Conservation (phyloP, 176 grass and related monocot genomes). For the Phragmites australis region DNA sequence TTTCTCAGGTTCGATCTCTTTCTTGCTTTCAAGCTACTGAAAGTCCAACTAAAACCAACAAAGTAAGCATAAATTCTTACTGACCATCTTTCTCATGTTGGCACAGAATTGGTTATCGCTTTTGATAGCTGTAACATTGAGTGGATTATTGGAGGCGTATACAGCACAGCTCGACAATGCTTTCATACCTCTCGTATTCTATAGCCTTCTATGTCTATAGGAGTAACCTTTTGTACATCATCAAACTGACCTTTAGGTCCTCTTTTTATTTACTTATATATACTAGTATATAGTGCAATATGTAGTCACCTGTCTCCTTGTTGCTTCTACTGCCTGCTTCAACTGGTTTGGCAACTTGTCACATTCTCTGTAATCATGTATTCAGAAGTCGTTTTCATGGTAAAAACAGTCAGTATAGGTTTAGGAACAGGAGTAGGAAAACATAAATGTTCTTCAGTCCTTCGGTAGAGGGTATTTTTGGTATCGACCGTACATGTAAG, state of each 20-base stretch:
- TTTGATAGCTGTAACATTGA: constrained; percentile 73
- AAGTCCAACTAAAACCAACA: neutral
- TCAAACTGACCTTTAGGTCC: constrained; percentile 31
- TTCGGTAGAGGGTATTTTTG: constrained; percentile 20
- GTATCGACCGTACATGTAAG: constrained; percentile 12
- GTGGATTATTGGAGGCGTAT: constrained; percentile 79
- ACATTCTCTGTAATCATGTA: neutral
- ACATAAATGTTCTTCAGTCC: neutral
- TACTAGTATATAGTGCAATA: constrained; percentile 9
- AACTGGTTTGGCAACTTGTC: too few species aligned
- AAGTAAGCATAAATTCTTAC: constrained; percentile 20
- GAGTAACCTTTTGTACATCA: constrained; percentile 35
- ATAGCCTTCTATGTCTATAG: constrained; percentile 89
- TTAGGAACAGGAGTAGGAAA: neutral
- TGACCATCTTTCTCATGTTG: constrained; percentile 23
- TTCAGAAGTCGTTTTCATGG: neutral
- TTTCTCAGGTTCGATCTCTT: constrained; percentile 71
- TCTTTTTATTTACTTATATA: constrained; percentile 31
- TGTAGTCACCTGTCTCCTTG: neutral
- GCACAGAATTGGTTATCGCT: constrained; percentile 89
- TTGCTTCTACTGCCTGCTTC: neutral
- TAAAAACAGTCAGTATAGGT: neutral
- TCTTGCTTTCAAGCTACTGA: neutral
- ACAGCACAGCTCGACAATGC: constrained; percentile 92
- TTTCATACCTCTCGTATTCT: constrained; percentile 92